These are phyloP conservation scores for Monascus purpureus DNA, from an alignment of 495 filamentous ascomycete genomes.

Conservation along the genomic window DNA sequence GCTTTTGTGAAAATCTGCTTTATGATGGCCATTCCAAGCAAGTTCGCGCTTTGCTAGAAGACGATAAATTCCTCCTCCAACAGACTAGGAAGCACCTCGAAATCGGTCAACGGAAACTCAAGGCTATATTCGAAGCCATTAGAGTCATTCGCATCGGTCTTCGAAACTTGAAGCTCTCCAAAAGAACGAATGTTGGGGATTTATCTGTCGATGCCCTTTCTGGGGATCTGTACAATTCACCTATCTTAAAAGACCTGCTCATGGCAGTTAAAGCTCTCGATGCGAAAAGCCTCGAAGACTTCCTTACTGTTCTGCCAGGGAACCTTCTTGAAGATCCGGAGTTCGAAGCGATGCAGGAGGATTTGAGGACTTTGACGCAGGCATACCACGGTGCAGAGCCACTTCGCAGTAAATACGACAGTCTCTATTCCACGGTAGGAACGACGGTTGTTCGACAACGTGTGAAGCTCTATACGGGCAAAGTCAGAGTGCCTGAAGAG, in stretches of 20 bases:
- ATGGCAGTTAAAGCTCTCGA: slow-evolving; percentile 34
- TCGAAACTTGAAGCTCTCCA: slow-evolving; percentile 22
- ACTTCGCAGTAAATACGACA: slow-evolving; percentile 63
- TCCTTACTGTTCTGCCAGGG: slow-evolving; percentile 10
- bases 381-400: slow-evolving; percentile 26
- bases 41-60: slow-evolving; percentile 36
- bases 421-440: slow-evolving; percentile 55
- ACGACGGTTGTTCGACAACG: slow-evolving; percentile 81
- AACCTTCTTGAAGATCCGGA: slow-evolving; percentile 6
- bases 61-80: slow-evolving; percentile 32
- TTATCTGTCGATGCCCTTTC: slow-evolving; percentile 42
- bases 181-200: slow-evolving; percentile 29
- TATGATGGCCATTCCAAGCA: slow-evolving; percentile 21
- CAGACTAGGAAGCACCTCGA: slow-evolving; percentile 17
- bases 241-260: slow-evolving; percentile 39
- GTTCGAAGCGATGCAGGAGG: slow-evolving; percentile 11
- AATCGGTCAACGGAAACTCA: slow-evolving; percentile 27
- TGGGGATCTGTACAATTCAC: slow-evolving; percentile 40
- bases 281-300: slow-evolving; percentile 20
- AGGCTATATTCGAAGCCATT: slow-evolving; percentile 30
- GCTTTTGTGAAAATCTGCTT: slow-evolving; percentile 32
- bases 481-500: slow-evolving; percentile 55
- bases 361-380: slow-evolving; percentile 21
- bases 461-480: slow-evolving; percentile 72
- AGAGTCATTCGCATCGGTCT: slow-evolving; percentile 31